Percentiles rank a stretch among this genome's conserved stretches.
Conservation (phyloP, 2,329 filamentous ascomycete genomes). For the Mycocentrospora acerina region DNA sequence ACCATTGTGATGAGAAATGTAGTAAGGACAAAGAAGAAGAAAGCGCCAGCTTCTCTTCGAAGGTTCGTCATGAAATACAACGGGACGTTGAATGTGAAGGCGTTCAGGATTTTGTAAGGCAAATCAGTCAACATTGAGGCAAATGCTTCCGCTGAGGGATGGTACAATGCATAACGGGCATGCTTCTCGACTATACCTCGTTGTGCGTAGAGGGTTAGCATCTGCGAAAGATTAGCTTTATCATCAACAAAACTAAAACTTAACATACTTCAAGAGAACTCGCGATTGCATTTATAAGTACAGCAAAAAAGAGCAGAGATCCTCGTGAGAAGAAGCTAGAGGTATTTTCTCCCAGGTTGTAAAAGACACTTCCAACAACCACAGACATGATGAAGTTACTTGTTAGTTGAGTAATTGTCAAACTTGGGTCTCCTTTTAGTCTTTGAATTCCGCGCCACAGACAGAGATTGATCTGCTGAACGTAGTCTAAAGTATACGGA, state of each 20-base stretch:
- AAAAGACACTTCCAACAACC: constrained; percentile 80
- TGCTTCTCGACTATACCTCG: constrained; percentile 93
- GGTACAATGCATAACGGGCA: constrained; percentile 82
- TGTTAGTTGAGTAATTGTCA: constrained; percentile 68
- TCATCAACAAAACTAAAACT: too few species aligned
- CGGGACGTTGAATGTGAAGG: constrained; percentile 73
- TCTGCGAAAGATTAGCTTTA: too few species aligned
- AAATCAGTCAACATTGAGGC: constrained; percentile 84
- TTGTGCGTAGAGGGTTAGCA: constrained; percentile 83
- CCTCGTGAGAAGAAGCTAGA: constrained; percentile 76
- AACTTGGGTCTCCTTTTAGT: constrained; percentile 71
- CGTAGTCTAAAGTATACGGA: constrained; percentile 78
- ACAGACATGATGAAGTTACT: constrained; percentile 76
- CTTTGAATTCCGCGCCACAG: constrained; percentile 78
- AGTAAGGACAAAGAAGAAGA: constrained; percentile 84
- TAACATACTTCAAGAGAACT: constrained; percentile 80
- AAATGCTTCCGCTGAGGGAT: constrained; percentile 84
- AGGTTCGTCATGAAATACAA: constrained; percentile 89
- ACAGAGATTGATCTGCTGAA: constrained; percentile 76
- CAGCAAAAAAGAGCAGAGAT: constrained; percentile 82
- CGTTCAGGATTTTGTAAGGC: constrained; percentile 77
- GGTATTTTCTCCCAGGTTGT: constrained; percentile 67
- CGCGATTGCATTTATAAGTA: constrained; percentile 81
- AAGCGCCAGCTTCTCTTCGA: constrained; percentile 69
- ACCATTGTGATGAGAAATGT: constrained; percentile 71